Base-by-base conservation (phyloP, 306 rosid species). In the Arachis hypogaea region DNA sequence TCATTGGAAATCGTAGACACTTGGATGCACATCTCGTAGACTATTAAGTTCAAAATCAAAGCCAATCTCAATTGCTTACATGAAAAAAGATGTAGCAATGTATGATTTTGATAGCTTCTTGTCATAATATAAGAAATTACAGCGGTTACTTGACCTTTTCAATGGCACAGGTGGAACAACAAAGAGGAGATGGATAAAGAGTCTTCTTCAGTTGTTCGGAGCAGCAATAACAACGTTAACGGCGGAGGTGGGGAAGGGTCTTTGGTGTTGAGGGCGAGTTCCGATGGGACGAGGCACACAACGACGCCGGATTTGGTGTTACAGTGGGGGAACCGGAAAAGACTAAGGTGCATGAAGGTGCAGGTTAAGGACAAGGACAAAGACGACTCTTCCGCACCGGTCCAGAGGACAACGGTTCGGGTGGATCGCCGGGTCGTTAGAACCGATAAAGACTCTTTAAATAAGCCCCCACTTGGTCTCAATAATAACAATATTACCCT, bases 271-370 rank as follows among this genome's bases (percentile, higher is more conserved):
- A 85, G 90, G 76, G 85, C 83, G n/a, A 73, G 79, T 33, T 78
- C 84, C 5, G 93, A 88, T 40, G 52, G 76, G 7, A 18, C 72
- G 6, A 77, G 86, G n/a, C 89, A 77, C 8, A 81, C 82, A 76
- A 78, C 98, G 74, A 66, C 95, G 74, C 81, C 94, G 9, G 92
- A 88, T 76, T 87, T 88, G 69, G 90, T 83, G 45, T 66, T 93
- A 79, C 92, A 85, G 84, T 93, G 98, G 98, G 98, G 98, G 63
- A 93, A 88, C 73, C 92, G 97, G 77, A 93, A 93, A 86, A 87
- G 98, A 75, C 85, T 90, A 45, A 70, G 98, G 81, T 93, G 97
- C 59, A 93, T 87, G 98, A 93, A 93, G 89, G 87, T 88, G 75
- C 98, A 88, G 93, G 96, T 85, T 11, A 90, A 85, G 68, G 93